These are phyloP conservation scores for Pleurotus tuoliensis DNA, from an alignment of 768 basidiomycete genomes.

Conservation along the genomic window DNA sequence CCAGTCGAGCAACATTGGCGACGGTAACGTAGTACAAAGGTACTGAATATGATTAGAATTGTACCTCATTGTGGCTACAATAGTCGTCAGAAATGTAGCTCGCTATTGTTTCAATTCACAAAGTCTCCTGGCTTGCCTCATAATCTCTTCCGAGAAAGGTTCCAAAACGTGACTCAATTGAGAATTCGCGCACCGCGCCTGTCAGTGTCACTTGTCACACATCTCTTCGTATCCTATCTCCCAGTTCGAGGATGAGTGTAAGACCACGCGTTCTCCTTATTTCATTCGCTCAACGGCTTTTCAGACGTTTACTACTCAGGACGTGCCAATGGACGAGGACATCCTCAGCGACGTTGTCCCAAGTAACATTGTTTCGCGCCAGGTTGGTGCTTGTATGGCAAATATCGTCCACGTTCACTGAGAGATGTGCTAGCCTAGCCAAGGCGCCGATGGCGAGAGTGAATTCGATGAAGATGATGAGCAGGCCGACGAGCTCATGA, in stretches of 20 bases:
- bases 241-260: constrained; percentile 1
- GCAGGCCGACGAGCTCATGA: constrained; percentile 62
- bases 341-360: constrained; percentile 89
- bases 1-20: too few relatives aligned
- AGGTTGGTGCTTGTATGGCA: constrained; percentile 40
- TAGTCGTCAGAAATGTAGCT: too few relatives aligned
- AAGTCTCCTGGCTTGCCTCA: too few relatives aligned
- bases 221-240: background rate
- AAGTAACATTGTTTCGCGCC: constrained; percentile 86
- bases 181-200: background rate
- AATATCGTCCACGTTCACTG: constrained; percentile 8
- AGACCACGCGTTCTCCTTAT: background rate
- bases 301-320: constrained; percentile 2
- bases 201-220: background rate
- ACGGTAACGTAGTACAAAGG: too few relatives aligned
- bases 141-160: too few relatives aligned
- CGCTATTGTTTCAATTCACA: too few relatives aligned
- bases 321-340: constrained; percentile 56
- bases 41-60: too few relatives aligned
- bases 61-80: too few relatives aligned
- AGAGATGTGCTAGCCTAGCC: constrained; percentile 42
- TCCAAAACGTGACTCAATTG: too few relatives aligned
- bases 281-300: background rate
- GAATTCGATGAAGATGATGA: constrained; percentile 60
- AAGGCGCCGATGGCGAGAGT: constrained; percentile 71